Conservation (phyloP, 2,329 filamentous ascomycete genomes). For the Fusarium hostae region DNA sequence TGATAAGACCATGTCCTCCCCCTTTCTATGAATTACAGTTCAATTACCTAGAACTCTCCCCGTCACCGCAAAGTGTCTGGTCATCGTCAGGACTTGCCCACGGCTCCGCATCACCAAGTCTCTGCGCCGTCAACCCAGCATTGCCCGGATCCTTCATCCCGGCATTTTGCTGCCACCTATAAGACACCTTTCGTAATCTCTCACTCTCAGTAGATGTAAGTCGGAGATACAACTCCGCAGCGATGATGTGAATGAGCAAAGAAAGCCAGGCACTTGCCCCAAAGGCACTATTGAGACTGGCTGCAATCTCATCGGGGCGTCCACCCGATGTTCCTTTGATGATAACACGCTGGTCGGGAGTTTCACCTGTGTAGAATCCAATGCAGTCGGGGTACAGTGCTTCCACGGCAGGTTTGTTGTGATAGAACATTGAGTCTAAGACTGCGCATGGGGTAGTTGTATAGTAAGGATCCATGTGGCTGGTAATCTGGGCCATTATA, state of each 20-base stretch:
- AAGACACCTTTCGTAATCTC: constrained; percentile 65
- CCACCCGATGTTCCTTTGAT: constrained; percentile 49
- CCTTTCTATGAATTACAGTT: neutral
- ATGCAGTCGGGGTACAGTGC: constrained; percentile 58
- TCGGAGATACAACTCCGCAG: constrained; percentile 60
- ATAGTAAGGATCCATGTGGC: constrained; percentile 43
- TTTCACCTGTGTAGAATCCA: constrained; percentile 48
- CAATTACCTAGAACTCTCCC: neutral
- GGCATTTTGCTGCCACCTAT: constrained; percentile 65
- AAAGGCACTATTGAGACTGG: constrained; percentile 60
- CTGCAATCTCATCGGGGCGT: constrained; percentile 49
- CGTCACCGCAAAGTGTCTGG: neutral
- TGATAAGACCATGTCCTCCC: neutral
- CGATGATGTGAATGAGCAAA: constrained; percentile 61
- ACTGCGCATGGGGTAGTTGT: constrained; percentile 57
- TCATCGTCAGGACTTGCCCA: constrained; percentile 22
- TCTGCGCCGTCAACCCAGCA: constrained; percentile 55
- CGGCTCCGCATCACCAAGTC: constrained; percentile 31
- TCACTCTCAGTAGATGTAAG: constrained; percentile 65
- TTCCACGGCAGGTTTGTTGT: constrained; percentile 44
- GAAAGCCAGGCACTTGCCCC: constrained; percentile 65
- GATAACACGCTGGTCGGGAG: constrained; percentile 21
- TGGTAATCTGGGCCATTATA: constrained; percentile 54
- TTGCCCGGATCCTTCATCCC: constrained; percentile 62
- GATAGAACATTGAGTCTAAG: constrained; percentile 54